These are phyloP conservation scores for Paracorniculantispora psalliotae DNA, from an alignment of 2,329 filamentous ascomycete species.

Conservation along the genomic window DNA sequence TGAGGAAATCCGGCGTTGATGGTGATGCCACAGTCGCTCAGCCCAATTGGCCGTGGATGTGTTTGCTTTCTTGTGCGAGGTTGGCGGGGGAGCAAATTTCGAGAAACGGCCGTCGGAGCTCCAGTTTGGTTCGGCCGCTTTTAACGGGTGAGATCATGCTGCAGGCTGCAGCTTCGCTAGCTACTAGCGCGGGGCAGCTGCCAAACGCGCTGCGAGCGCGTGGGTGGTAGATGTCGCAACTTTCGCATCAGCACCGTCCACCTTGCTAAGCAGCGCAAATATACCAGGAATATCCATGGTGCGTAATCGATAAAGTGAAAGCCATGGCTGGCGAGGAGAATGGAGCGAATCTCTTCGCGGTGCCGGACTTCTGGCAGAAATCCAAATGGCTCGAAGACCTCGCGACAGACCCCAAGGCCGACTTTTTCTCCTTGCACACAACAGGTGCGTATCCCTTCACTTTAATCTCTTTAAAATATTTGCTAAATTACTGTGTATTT, in stretches of 20 bases:
- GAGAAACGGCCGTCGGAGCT: background rate
- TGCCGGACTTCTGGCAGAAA: constrained; percentile 55
- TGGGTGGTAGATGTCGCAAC: background rate
- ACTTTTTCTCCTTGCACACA: constrained; percentile 42
- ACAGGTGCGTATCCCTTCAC: constrained; percentile 21
- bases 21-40: background rate
- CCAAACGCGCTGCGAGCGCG: constrained; percentile 2
- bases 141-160: background rate
- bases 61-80: background rate
- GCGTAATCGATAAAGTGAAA: background rate
- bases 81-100: background rate
- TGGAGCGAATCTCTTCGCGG: constrained; percentile 55
- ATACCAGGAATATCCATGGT: background rate
- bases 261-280: background rate
- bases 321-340: constrained; percentile 36
- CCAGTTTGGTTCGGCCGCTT: background rate
- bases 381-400: constrained; percentile 44
- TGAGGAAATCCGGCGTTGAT: background rate
- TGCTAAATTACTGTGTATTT: background rate
- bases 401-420: constrained; percentile 17
- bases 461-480: background rate
- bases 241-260: background rate
- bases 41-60: background rate
- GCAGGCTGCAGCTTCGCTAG: background rate
- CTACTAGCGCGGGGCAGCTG: background rate